Conservation (phyloP, 345 rosid species). For the Iberis pinnata region DNA sequence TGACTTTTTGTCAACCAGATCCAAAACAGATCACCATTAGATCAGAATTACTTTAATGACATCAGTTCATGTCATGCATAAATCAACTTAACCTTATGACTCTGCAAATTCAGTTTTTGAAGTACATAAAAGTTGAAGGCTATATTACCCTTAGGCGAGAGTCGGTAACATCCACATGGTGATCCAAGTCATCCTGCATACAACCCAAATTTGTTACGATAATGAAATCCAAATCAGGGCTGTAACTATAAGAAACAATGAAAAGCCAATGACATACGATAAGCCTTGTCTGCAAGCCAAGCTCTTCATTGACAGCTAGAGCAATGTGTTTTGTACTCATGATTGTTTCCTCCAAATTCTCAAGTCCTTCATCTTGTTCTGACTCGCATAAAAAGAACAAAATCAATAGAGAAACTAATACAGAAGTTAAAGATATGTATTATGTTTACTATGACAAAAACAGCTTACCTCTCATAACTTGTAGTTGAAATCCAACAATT, state of each 20-base stretch:
- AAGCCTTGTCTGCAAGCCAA: conserved; percentile 72
- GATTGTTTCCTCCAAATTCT: conserved; percentile 76
- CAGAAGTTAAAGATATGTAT: background rate
- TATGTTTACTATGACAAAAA: background rate
- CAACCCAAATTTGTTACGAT: conserved; percentile 1
- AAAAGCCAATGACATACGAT: conserved; percentile 44
- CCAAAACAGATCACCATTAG: background rate
- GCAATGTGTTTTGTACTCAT: conserved; percentile 89
- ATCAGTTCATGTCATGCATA: conserved; percentile 2
- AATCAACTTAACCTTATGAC: background rate
- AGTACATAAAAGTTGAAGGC: background rate
- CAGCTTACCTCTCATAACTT: conserved; percentile 74
- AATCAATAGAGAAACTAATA: background rate
- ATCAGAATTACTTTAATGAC: background rate
- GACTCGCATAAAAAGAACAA: conserved; percentile 18
- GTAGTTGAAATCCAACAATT: conserved; percentile 77
- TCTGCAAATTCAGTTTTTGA: background rate
- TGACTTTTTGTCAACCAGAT: background rate
- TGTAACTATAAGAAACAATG: conserved; percentile 5
- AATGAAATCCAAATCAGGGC: conserved; percentile 6
- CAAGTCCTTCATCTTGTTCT: conserved; percentile 99
- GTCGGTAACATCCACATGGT: conserved; percentile 83
- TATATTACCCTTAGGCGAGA: conserved; percentile 73
- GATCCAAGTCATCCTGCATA: conserved; percentile 82
- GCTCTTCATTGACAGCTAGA: conserved; percentile 84